A percentile compares a stretch with the other conserved stretches of the same genome.
phyloP scores from a whole-genome alignment of 2,329 filamentous ascomycete genomes.

The Calcarisporium arbuscula region DNA sequence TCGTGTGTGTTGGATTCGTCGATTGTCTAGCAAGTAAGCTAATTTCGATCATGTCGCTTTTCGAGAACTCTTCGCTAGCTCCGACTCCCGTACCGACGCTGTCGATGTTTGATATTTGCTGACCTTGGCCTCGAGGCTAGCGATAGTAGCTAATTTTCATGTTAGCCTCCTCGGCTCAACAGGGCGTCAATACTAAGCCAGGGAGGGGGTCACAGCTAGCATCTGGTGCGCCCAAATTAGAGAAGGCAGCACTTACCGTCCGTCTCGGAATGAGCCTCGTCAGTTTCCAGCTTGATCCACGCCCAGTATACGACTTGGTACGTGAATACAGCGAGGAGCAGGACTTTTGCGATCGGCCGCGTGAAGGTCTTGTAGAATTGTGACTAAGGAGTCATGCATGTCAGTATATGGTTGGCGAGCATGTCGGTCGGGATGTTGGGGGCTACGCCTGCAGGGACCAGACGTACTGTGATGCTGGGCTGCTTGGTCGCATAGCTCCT shows the following conservation, averaged over 20 bases:
- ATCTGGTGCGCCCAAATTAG: conserved; percentile 10
- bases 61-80: background rate
- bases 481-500: conserved; percentile 20
- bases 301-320: conserved; percentile 72
- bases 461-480: conserved; percentile 19
- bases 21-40: no score
- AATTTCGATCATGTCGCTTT: no score
- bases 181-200: background rate
- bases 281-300: conserved; percentile 68
- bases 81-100: no score
- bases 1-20: no score
- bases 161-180: background rate
- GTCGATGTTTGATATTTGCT: conserved; percentile 4
- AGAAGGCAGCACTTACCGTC: conserved; percentile 37
- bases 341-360: conserved; percentile 65
- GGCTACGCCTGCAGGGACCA: no score
- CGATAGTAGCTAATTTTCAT: conserved; percentile 6
- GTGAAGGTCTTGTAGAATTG: conserved; percentile 71
- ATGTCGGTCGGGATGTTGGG: no score
- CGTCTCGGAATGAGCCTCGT: conserved; percentile 58
- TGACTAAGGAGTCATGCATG: conserved; percentile 31
- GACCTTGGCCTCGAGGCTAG: conserved; percentile 7
- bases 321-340: conserved; percentile 68
- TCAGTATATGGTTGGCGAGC: no score
- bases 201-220: background rate